A percentile compares a stretch with the other conserved stretches of the same genome.
Conservation (phyloP, 805 yeast species). For the Ogataea corticis region DNA sequence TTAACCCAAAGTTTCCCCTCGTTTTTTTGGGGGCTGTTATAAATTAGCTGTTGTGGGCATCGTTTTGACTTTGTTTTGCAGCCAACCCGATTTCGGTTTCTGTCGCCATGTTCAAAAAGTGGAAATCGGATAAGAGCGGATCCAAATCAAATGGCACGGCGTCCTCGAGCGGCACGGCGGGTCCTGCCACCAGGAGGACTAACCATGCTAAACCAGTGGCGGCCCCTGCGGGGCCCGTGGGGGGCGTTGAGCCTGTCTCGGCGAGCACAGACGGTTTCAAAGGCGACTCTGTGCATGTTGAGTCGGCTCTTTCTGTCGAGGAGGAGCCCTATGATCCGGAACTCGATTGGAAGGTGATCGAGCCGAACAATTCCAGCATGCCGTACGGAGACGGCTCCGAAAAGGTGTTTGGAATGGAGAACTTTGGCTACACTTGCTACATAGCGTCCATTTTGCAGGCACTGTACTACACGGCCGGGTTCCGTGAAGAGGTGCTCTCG, state of each 20-base stretch:
- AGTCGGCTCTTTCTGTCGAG: slow-evolving; percentile 13
- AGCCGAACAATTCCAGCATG: slow-evolving; percentile 19
- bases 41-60: neutral
- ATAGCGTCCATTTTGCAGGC: slow-evolving; percentile 92
- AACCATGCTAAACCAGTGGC: neutral
- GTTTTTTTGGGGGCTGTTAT: too few species aligned
- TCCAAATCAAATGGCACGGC: slow-evolving; percentile 6
- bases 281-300: slow-evolving; percentile 23
- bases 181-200: neutral
- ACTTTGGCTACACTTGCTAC: slow-evolving; percentile 90
- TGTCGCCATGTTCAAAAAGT: slow-evolving; percentile 26
- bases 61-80: neutral
- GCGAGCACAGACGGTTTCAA: slow-evolving; percentile 12
- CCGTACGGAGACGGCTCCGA: slow-evolving; percentile 69
- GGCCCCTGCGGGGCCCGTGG: neutral
- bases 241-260: neutral
- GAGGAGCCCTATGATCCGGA: slow-evolving; percentile 26
- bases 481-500: slow-evolving; percentile 56
- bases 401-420: slow-evolving; percentile 78
- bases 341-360: slow-evolving; percentile 24
- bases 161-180: neutral
- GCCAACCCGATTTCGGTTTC: neutral
- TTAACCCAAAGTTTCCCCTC: too few species aligned
- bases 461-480: slow-evolving; percentile 69
- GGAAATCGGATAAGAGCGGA: slow-evolving; percentile 26